Conservation (phyloP, 2,329 filamentous ascomycete genomes). For the Ceratocystiopsis sp. region DNA sequence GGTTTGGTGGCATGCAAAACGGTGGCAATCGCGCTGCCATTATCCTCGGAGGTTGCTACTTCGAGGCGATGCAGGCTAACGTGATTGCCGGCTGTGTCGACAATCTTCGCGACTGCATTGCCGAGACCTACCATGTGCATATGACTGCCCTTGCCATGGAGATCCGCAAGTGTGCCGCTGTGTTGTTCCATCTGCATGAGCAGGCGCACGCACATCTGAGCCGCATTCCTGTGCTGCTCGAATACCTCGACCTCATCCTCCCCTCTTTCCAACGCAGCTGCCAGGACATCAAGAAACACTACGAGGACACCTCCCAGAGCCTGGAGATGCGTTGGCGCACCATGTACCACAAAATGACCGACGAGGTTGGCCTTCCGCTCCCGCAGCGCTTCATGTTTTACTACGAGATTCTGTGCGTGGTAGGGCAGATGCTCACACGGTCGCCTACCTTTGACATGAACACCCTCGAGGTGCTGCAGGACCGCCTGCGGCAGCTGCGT, state of each 20-base stretch:
- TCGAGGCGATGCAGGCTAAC: slow-evolving; percentile 36
- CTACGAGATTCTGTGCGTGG: slow-evolving; percentile 32
- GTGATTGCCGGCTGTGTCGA: slow-evolving; percentile 29
- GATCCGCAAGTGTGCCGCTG: slow-evolving; percentile 24
- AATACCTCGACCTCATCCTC: slow-evolving; percentile 38
- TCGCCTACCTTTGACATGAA: slow-evolving; percentile 39
- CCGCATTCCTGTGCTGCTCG: slow-evolving; percentile 32
- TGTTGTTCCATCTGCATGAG: slow-evolving; percentile 38
- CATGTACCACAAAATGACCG: slow-evolving; percentile 39
- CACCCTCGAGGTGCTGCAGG: slow-evolving; percentile 29
- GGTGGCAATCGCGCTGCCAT: slow-evolving; percentile 9
- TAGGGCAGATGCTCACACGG: slow-evolving; percentile 33
- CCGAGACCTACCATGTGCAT: slow-evolving; percentile 26
- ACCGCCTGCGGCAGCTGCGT: slow-evolving; percentile 33
- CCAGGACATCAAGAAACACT: slow-evolving; percentile 32
- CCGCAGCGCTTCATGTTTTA: slow-evolving; percentile 37
- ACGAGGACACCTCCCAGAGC: slow-evolving; percentile 30
- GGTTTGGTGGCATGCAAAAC: neutral
- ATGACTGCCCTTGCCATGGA: slow-evolving; percentile 30
- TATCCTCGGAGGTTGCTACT: slow-evolving; percentile 34
- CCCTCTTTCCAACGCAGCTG: slow-evolving; percentile 37
- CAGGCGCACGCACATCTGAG: slow-evolving; percentile 32
- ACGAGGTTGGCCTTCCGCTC: slow-evolving; percentile 32
- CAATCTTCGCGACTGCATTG: slow-evolving; percentile 27
- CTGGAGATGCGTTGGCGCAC: slow-evolving; percentile 36